Conservation (phyloP, 805 yeast genomes). For the Hanseniaspora nectarophila region DNA sequence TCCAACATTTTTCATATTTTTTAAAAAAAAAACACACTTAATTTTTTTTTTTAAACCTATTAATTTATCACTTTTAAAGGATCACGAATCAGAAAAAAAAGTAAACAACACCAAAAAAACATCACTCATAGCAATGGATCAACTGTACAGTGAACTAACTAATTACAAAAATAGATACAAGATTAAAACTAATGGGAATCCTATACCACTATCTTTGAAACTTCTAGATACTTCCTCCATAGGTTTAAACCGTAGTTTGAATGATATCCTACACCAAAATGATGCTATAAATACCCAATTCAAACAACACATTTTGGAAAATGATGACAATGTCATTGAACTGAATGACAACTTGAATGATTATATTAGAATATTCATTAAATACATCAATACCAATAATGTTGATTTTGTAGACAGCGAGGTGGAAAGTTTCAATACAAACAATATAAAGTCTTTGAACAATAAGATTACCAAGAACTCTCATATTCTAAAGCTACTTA, state of each 20-base stretch:
- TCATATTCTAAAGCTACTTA: background rate
- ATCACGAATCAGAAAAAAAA: background rate
- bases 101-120: background rate
- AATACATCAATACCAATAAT: background rate
- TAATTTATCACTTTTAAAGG: too few relatives aligned
- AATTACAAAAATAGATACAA: background rate
- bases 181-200: background rate
- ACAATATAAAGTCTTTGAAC: conserved; percentile 1
- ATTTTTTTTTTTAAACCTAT: too few relatives aligned
- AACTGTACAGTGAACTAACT: background rate
- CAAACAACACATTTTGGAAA: conserved; percentile 2
- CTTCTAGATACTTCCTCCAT: conserved; percentile 10
- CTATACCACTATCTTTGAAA: conserved; percentile 9
- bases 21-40: background rate
- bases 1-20: too few relatives aligned
- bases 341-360: conserved; percentile 5
- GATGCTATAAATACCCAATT: background rate
- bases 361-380: background rate
- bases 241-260: conserved; percentile 2
- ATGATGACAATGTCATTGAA: background rate
- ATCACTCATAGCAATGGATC: background rate
- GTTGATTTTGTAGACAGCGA: background rate
- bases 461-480: background rate
- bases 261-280: conserved; percentile 1
- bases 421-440: background rate